These are phyloP conservation scores for Colletotrichum karsti DNA, from an alignment of 2,329 filamentous ascomycete genomes.

Conservation along the genomic window DNA sequence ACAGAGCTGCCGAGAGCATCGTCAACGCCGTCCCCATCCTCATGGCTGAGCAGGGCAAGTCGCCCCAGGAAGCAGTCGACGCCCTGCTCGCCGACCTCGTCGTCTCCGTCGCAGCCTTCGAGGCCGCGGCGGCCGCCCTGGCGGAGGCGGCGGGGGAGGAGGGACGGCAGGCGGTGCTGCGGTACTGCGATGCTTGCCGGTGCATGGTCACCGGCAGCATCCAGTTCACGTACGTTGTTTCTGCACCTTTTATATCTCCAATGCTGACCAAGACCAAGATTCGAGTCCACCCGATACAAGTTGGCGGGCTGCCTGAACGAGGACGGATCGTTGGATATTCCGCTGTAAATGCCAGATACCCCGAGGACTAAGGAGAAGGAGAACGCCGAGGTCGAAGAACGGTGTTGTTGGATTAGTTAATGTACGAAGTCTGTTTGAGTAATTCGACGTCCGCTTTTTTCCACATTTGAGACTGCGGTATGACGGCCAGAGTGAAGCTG, in stretches of 20 bases:
- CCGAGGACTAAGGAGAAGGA: too few relatives aligned
- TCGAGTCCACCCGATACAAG: conserved; percentile 42
- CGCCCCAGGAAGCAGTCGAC: conserved; percentile 26
- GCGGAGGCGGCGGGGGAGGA: conserved; percentile 1
- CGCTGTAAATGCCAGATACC: conserved; percentile 30
- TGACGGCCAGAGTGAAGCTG: too few relatives aligned
- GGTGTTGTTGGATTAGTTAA: too few relatives aligned
- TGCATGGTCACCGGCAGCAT: conserved; percentile 40
- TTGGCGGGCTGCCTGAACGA: conserved; percentile 37
- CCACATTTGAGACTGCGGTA: too few relatives aligned
- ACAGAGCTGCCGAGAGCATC: conserved; percentile 32
- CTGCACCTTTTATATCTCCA: not conserved
- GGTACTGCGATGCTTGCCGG: conserved; percentile 40
- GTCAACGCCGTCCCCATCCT: conserved; percentile 40
- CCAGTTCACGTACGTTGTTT: conserved; percentile 40
- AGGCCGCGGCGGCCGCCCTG: conserved; percentile 31
- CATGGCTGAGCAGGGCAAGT: conserved; percentile 30
- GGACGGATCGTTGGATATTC: conserved; percentile 43
- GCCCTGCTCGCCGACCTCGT: conserved; percentile 32
- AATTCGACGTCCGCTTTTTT: too few relatives aligned
- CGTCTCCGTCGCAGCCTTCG: conserved; percentile 34
- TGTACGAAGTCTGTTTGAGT: too few relatives aligned
- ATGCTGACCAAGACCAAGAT: conserved; percentile 29
- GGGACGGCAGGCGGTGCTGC: conserved; percentile 17
- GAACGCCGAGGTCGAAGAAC: too few relatives aligned